Evolutionary conservation across 2,329 filamentous ascomycete species (phyloP).

Genomic region (Sarocladiaceae sp.): DNA sequence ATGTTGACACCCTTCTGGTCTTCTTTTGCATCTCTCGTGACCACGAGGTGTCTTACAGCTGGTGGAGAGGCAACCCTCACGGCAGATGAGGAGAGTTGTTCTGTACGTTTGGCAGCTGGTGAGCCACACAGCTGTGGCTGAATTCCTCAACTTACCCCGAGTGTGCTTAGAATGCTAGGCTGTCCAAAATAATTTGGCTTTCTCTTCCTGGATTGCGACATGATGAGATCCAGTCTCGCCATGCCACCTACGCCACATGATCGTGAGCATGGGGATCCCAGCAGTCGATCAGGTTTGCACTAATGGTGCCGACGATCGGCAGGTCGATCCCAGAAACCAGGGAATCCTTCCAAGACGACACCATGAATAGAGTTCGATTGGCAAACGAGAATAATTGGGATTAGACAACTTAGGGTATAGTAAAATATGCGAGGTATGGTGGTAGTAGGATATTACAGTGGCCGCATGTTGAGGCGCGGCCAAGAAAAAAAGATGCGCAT

Average conservation of each 20-base stretch:
- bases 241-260: too few species aligned
- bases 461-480: neutral
- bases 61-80: neutral
- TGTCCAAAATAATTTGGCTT: too few species aligned
- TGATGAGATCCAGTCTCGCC: too few species aligned
- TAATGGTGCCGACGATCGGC: neutral
- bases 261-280: neutral
- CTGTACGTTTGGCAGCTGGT: conserved; percentile 2
- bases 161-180: too few species aligned
- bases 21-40: neutral
- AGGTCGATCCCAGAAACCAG: neutral
- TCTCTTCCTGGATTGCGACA: too few species aligned
- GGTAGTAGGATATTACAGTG: neutral
- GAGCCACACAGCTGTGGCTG: neutral
- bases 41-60: neutral
- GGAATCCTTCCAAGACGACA: neutral
- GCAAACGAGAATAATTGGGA: neutral
- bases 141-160: neutral
- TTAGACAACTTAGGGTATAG: neutral
- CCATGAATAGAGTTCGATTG: neutral
- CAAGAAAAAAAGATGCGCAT: neutral
- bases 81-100: neutral
- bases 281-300: neutral
- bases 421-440: neutral
- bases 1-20: neutral